Evolutionary conservation across 1,139 yeast genomes (phyloP).

Genomic region (Kodamaea plutei): DNA sequence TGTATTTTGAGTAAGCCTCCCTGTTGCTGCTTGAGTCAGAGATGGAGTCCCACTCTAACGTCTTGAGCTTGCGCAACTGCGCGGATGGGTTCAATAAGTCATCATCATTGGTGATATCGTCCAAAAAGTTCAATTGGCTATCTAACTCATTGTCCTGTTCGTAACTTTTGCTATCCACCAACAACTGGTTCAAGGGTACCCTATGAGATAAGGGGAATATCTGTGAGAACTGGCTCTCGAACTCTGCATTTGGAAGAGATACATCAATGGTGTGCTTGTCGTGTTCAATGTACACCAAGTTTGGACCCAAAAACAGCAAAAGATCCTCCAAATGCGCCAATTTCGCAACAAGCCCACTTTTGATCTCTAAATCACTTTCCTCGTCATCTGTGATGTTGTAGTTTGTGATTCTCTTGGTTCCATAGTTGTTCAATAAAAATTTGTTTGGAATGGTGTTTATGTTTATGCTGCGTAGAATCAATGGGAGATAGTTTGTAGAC

Average conservation of each 20-base stretch:
- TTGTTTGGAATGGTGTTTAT: conserved; percentile 49
- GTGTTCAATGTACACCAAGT: conserved; percentile 29
- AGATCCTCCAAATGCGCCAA: conserved; percentile 29
- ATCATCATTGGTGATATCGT: conserved; percentile 33
- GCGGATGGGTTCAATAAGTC: conserved; percentile 27
- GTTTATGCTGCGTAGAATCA: conserved; percentile 59
- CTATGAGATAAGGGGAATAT: conserved; percentile 35
- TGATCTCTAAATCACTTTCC: conserved; percentile 33
- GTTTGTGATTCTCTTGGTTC: conserved; percentile 6
- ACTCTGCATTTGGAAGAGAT: conserved; percentile 9
- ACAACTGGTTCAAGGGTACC: conserved; percentile 30
- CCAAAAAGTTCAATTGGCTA: conserved; percentile 35
- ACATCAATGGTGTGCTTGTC: conserved; percentile 7
- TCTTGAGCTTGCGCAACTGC: conserved; percentile 23
- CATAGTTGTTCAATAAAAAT: conserved; percentile 35
- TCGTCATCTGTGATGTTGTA: conserved; percentile 33
- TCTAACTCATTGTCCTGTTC: conserved; percentile 24
- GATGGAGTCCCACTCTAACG: conserved; percentile 38
- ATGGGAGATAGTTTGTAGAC: conserved; percentile 56
- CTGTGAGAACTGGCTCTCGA: conserved; percentile 18
- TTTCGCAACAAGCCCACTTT: conserved; percentile 29
- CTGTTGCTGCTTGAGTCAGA: conserved; percentile 15
- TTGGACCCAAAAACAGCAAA: conserved; percentile 30
- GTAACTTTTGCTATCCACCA: conserved; percentile 19
- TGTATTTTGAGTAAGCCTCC: conserved; percentile 22